Percentiles rank a stretch among this genome's conserved stretches.
Evolutionary conservation across 805 yeast species (phyloP).

Genomic region (Ogataea paradorogensis): DNA sequence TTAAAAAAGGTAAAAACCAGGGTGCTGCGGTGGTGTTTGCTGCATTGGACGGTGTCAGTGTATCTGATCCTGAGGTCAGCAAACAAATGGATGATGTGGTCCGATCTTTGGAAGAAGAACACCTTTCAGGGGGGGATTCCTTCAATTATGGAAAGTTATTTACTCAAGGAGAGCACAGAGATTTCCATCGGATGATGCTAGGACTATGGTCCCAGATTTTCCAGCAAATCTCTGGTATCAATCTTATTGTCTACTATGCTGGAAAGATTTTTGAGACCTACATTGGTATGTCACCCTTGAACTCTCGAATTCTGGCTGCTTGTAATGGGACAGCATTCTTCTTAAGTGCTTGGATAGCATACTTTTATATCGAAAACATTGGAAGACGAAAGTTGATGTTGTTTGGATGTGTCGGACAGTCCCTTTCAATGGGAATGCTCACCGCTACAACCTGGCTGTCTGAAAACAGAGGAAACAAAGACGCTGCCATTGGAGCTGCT

Average conservation of each 20-base stretch:
- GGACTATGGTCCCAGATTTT: constrained; percentile 43
- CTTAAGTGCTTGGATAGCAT: constrained; percentile 39
- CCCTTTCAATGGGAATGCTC: constrained; percentile 43
- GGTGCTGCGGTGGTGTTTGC: constrained; percentile 44
- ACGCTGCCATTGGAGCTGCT: constrained; percentile 46
- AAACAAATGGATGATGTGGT: constrained; percentile 22
- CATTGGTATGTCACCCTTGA: constrained; percentile 42
- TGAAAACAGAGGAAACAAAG: constrained; percentile 21
- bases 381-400: constrained; percentile 41
- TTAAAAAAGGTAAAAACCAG: constrained; percentile 37
- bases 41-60: constrained; percentile 36
- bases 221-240: constrained; percentile 55
- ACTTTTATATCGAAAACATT: constrained; percentile 42
- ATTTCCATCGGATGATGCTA: constrained; percentile 46
- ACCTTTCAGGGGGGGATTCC: constrained; percentile 22
- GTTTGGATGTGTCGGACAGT: constrained; percentile 36
- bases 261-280: constrained; percentile 50
- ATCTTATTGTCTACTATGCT: constrained; percentile 56
- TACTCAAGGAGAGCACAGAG: constrained; percentile 41
- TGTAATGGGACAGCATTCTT: constrained; percentile 23
- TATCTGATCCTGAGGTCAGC: constrained; percentile 14
- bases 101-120: constrained; percentile 20
- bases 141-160: constrained; percentile 31
- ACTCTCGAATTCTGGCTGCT: constrained; percentile 37
- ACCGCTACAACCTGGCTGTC: constrained; percentile 37